Evolutionary conservation across 1,139 yeast genomes (phyloP).

Genomic region (Scheffersomyces quercinus): DNA sequence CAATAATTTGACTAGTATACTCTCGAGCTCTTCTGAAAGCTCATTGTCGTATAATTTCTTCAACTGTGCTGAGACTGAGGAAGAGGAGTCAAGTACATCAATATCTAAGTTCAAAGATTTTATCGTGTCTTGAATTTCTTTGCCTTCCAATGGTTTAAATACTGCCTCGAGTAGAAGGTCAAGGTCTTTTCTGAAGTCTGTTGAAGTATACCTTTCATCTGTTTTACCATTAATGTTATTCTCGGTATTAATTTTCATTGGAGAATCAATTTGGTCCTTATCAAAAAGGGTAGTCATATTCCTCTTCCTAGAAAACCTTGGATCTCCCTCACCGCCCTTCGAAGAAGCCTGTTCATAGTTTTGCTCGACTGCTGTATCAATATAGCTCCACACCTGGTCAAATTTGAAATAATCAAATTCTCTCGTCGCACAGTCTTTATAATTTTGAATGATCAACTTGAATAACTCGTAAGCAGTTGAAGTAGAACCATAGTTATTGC

Average conservation of each 20-base stretch:
- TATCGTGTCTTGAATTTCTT: conserved; percentile 21
- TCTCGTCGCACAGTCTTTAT: conserved; percentile 34
- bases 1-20: conserved; percentile 10
- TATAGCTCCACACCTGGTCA: conserved; percentile 37
- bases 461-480: conserved; percentile 38
- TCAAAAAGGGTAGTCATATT: neutral
- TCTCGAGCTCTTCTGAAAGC: conserved; percentile 7
- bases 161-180: conserved; percentile 17
- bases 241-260: conserved; percentile 30
- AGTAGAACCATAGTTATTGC: conserved; percentile 24
- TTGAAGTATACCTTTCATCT: conserved; percentile 23
- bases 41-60: neutral
- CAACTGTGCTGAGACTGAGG: conserved; percentile 1
- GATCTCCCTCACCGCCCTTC: neutral
- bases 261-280: conserved; percentile 36
- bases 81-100: conserved; percentile 4
- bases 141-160: conserved; percentile 11
- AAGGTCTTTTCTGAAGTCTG: conserved; percentile 31
- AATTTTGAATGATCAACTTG: conserved; percentile 32
- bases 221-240: conserved; percentile 12
- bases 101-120: conserved; percentile 5
- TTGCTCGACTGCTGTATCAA: conserved; percentile 32
- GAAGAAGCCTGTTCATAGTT: neutral
- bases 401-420: conserved; percentile 38
- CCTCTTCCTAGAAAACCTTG: conserved; percentile 2